These are phyloP conservation scores for Russula olivacea DNA, from an alignment of 768 basidiomycete genomes.

Conservation along the genomic window DNA sequence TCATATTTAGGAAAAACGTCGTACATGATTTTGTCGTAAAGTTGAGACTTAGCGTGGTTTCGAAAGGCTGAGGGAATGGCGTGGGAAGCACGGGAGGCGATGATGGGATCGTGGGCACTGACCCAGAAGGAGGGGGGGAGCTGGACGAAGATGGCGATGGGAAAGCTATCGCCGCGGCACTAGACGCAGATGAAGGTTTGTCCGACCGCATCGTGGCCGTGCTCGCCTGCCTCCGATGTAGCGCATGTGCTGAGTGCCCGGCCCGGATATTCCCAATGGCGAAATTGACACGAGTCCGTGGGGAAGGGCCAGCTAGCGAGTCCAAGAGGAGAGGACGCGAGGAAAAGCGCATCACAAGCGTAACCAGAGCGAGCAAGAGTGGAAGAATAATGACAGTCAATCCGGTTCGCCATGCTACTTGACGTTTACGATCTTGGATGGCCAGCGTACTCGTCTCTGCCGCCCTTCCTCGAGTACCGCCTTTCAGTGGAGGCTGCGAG, in stretches of 20 bases:
- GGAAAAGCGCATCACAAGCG: constrained; percentile 46
- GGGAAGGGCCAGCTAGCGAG: constrained; percentile 31
- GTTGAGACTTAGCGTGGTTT: constrained; percentile 54
- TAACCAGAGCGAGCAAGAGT: constrained; percentile 48
- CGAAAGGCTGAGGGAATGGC: constrained; percentile 75
- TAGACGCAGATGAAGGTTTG: neutral
- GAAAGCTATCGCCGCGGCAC: neutral
- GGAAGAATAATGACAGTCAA: constrained; percentile 56
- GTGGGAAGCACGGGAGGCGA: constrained; percentile 49
- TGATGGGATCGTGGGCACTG: constrained; percentile 45
- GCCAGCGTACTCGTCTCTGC: neutral
- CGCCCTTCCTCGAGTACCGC: neutral
- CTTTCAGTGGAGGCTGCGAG: constrained; percentile 21
- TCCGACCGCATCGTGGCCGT: neutral
- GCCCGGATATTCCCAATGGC: constrained; percentile 7
- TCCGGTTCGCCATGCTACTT: constrained; percentile 40
- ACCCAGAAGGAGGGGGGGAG: constrained; percentile 20
- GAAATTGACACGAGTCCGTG: constrained; percentile 22
- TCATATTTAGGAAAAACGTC: constrained; percentile 74
- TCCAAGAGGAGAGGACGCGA: constrained; percentile 45
- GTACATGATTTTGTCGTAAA: constrained; percentile 62
- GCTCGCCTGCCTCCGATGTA: constrained; percentile 13
- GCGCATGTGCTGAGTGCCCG: neutral
- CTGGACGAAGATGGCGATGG: constrained; percentile 27
- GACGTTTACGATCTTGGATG: constrained; percentile 34